Percentiles rank a stretch among this genome's conserved stretches.
Evolutionary conservation across 441 rosid genomes (phyloP).

Genomic region (Adansonia rubrostipa): DNA sequence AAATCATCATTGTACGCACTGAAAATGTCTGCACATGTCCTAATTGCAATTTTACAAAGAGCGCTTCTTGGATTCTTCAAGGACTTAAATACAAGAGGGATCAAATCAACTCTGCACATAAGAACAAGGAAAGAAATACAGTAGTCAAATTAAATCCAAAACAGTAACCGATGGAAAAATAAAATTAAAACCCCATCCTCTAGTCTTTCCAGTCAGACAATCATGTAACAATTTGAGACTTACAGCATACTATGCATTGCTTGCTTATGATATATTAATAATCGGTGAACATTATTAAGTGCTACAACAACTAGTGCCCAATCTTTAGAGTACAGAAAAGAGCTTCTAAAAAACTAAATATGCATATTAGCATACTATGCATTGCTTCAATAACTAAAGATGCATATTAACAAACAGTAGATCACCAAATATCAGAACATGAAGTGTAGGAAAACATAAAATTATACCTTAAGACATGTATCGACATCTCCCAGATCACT

Average conservation of each 20-base stretch:
- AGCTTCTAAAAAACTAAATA: not conserved
- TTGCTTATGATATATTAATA: not conserved
- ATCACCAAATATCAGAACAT: not conserved
- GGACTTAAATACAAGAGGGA: conserved; percentile 4
- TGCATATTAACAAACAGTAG: not conserved
- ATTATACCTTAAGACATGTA: not conserved
- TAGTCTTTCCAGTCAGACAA: not conserved
- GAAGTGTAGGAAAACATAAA: not conserved
- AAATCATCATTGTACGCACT: conserved; percentile 1
- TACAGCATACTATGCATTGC: not conserved
- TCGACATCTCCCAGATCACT: not conserved
- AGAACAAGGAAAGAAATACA: not conserved
- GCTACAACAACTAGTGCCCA: not conserved
- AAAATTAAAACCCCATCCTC: not conserved
- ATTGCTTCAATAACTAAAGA: no score
- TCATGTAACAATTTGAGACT: not conserved
- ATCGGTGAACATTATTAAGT: not conserved
- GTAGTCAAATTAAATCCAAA: conserved; percentile 4
- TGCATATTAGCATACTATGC: not conserved
- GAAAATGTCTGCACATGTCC: not conserved
- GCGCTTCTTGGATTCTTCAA: conserved; percentile 10
- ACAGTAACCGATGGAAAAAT: not conserved
- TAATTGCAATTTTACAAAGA: not conserved
- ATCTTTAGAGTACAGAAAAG: not conserved
- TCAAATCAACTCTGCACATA: not conserved